Conservation (phyloP, 2,329 filamentous ascomycete genomes). For the Fusarium duplospermum region DNA sequence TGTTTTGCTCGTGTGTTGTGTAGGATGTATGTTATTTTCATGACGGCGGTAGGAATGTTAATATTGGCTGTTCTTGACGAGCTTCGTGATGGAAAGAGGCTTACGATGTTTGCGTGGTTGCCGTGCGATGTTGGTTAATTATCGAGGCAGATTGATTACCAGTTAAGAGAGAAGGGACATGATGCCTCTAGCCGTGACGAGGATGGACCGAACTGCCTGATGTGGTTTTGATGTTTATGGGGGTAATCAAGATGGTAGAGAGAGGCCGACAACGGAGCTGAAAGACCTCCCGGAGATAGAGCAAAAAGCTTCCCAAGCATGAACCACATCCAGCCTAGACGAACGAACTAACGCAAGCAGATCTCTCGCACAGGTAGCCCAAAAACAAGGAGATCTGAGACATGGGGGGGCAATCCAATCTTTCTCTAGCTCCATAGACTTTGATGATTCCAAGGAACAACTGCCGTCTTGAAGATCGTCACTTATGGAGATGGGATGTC, state of each 20-base stretch:
- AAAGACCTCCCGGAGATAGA: too few relatives aligned
- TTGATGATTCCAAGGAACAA: background rate
- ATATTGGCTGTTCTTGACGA: background rate
- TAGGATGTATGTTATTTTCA: constrained; percentile 1
- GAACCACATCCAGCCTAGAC: background rate
- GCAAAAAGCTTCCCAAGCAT: background rate
- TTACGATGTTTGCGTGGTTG: background rate
- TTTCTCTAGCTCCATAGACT: background rate
- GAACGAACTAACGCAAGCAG: background rate
- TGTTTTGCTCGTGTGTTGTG: background rate
- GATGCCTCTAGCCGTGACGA: background rate
- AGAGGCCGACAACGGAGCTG: background rate
- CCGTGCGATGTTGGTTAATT: background rate
- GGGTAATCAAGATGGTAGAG: background rate
- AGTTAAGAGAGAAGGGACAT: background rate
- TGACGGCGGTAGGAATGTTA: background rate
- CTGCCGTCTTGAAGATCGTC: background rate
- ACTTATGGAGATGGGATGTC: background rate
- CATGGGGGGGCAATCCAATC: background rate
- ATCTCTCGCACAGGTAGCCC: background rate
- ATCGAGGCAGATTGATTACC: background rate
- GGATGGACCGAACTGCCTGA: background rate
- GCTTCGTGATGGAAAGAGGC: background rate
- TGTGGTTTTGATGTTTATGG: background rate
- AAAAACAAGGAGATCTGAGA: background rate